Evolutionary conservation across 805 yeast genomes (phyloP), one percentile per base, ranked within the genome.

Genomic region (Saccharomycopsis vini): DNA sequence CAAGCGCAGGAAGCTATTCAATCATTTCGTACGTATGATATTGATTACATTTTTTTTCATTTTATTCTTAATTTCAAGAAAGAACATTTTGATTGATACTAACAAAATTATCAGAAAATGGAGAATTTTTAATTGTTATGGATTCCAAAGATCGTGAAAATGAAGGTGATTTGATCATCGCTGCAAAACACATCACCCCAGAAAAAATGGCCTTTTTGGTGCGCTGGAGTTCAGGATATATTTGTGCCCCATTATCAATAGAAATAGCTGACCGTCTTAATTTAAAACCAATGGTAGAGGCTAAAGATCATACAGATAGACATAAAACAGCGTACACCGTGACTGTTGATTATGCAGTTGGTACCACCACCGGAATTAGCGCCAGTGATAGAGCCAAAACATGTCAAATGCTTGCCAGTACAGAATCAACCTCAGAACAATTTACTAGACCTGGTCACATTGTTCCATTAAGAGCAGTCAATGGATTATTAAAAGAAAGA

Each of bases 311-410:
- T 44, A 64, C 75, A 10, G 98, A 92, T 59, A 78, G 95, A 59
- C 97, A 92, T 54, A 95, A 95, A 9, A 92, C 99, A 1, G 97
- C 97, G 2, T 92, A 92, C 64, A 92, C 98, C 1, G 78, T 92
- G 39, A 87, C 97, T 1, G 85, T 85, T 42, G 99, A 92, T 59
- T 78, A 67, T 50, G 77, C 74, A 29, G 81, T 81, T 45, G 95
- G 95, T 29, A 89, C 97, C 30, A 87, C 97, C 10, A 92, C 99
- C 0, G 99, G 99, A 10, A 92, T 92, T 40, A 82, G 95, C 21
- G 97, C 98, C 7, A 81, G 79, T 55, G 99, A 92, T 62, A 73
- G 99, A 56, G 90, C 95, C 0, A 64, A 83, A 52, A 92, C 98
- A 1, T 84, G 85, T 31, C 63, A 69, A 31, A 69, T 69, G 47